Evolutionary conservation across 495 filamentous ascomycete species (phyloP).

Genomic region (Baudoinia panamericana): DNA sequence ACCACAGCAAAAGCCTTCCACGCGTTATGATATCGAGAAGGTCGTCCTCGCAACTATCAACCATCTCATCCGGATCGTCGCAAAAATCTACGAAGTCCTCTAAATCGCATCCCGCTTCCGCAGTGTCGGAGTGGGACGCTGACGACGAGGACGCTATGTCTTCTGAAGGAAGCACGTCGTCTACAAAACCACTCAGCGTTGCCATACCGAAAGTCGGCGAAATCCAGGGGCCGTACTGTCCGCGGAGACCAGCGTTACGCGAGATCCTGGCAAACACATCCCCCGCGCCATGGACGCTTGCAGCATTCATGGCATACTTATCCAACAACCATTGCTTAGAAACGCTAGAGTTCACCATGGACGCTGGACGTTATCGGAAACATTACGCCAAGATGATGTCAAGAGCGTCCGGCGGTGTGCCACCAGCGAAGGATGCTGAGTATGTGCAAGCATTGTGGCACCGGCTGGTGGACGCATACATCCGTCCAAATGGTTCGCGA

Average conservation of each 20-base stretch:
- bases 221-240: conserved; percentile 45
- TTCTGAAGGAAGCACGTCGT: conserved; percentile 30
- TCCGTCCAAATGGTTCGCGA: conserved; percentile 61
- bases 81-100: conserved; percentile 4
- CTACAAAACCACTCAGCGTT: conserved; percentile 50
- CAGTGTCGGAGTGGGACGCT: conserved; percentile 32
- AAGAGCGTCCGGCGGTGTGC: conserved; percentile 31
- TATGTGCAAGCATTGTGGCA: conserved; percentile 65
- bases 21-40: conserved; percentile 20
- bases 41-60: conserved; percentile 16
- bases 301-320: conserved; percentile 91
- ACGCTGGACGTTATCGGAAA: conserved; percentile 77
- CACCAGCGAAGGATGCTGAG: conserved; percentile 45
- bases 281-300: conserved; percentile 79
- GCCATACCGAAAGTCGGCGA: conserved; percentile 35
- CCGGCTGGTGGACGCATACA: conserved; percentile 57
- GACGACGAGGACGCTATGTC: conserved; percentile 45
- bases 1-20: conserved; percentile 8
- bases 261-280: conserved; percentile 83
- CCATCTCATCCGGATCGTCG: conserved; percentile 15
- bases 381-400: conserved; percentile 48
- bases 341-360: conserved; percentile 93
- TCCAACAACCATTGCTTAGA: conserved; percentile 97
- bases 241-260: conserved; percentile 65
- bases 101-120: conserved; percentile 7